These are phyloP conservation scores for Malus hybrid DNA, from an alignment of 331 rosid genomes.

Conservation along the genomic window DNA sequence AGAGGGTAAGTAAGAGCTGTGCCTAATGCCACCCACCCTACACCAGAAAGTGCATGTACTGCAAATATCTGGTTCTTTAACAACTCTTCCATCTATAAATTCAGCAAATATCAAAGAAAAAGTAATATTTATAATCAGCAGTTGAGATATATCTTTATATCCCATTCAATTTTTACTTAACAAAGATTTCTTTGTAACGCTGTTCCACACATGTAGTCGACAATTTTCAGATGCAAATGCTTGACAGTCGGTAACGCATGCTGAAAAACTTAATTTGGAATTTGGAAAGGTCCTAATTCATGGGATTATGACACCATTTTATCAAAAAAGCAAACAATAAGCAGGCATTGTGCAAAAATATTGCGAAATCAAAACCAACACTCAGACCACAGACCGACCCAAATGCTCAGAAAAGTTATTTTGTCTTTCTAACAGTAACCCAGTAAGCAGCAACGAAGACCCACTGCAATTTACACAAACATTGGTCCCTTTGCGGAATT, in stretches of 20 bases:
- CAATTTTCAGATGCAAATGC: not conserved
- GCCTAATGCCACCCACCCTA: constrained; percentile 59
- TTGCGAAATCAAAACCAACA: not conserved
- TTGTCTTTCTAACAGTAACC: no score
- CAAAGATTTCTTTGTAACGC: not conserved
- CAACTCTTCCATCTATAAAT: constrained; percentile 49
- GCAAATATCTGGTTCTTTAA: constrained; percentile 44
- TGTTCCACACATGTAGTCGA: not conserved
- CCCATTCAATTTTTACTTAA: not conserved
- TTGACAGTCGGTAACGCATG: not conserved
- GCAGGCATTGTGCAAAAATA: not conserved
- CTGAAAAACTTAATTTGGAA: not conserved
- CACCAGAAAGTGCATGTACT: constrained; percentile 56
- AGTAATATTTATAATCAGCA: not conserved
- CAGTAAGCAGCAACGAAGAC: not conserved
- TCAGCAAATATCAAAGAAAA: constrained; percentile 1
- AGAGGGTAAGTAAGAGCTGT: constrained; percentile 71
- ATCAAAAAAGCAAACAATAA: not conserved
- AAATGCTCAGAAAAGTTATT: not conserved
- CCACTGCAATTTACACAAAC: not conserved
- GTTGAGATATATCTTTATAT: not conserved
- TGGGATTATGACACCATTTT: not conserved
- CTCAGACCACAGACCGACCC: not conserved
- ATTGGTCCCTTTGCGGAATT: not conserved
- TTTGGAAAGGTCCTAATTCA: not conserved